Percentiles rank a stretch among this genome's conserved stretches.
phyloP scores from a whole-genome alignment of 176 grass and related monocot genomes.

The Paspalum notatum region DNA sequence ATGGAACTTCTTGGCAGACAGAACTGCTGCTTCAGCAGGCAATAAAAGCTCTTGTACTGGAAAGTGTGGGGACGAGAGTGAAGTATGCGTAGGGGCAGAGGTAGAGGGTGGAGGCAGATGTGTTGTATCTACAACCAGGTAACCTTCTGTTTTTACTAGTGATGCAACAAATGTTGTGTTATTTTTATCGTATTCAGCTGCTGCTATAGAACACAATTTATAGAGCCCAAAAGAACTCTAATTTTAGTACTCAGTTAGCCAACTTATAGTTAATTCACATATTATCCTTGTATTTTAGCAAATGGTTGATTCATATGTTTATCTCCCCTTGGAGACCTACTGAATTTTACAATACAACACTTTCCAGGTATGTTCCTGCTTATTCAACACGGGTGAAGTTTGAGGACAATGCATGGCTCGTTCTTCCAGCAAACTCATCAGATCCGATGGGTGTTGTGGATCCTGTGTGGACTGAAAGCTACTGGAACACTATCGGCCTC shows the following conservation, averaged over 20 bases:
- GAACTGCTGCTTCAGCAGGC: constrained; percentile 45
- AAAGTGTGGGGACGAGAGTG: constrained; percentile 55
- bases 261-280: background rate
- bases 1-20: constrained; percentile 91
- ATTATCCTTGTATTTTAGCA: background rate
- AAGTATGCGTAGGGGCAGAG: constrained; percentile 78
- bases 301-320: constrained; percentile 6
- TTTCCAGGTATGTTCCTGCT: constrained; percentile 83
- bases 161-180: constrained; percentile 15
- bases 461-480: constrained; percentile 95
- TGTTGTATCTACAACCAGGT: constrained; percentile 90
- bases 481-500: constrained; percentile 85
- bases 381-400: constrained; percentile 87
- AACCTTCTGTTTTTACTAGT: constrained; percentile 8
- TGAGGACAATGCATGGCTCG: constrained; percentile 65
- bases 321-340: background rate
- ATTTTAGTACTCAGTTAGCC: background rate
- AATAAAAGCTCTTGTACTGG: constrained; percentile 69
- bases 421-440: constrained; percentile 61
- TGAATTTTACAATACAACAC: constrained; percentile 29
- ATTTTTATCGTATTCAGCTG: background rate
- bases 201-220: background rate
- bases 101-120: constrained; percentile 78
- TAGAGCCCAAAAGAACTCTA: background rate
- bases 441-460: constrained; percentile 69